Conservation (phyloP, 306 rosid species). For the Gillenia trifoliata region DNA sequence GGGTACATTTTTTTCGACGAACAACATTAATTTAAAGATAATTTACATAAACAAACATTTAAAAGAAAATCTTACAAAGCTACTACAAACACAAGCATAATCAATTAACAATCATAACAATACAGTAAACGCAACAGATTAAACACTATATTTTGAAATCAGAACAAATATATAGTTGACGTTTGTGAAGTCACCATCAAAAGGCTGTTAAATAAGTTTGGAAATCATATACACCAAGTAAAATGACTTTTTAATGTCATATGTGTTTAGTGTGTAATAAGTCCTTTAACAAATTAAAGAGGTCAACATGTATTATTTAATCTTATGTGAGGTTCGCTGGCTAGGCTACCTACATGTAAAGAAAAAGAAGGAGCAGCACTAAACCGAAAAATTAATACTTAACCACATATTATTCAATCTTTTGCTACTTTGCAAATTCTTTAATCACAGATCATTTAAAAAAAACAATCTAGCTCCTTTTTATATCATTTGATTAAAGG, state of each 20-base stretch:
- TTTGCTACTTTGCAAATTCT: neutral
- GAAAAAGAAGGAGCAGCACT: neutral
- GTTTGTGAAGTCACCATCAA: constrained; percentile 9
- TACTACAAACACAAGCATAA: neutral
- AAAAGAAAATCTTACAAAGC: too few relatives aligned
- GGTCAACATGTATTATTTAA: neutral
- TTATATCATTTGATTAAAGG: neutral
- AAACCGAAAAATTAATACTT: neutral
- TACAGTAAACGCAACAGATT: neutral
- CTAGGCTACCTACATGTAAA: neutral
- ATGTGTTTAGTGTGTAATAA: neutral
- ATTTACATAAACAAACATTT: too few relatives aligned
- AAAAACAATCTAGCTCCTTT: neutral
- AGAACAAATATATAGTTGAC: constrained; percentile 25
- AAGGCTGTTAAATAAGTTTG: neutral
- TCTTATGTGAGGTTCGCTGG: neutral
- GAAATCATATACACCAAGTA: constrained; percentile 9
- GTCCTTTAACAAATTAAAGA: neutral
- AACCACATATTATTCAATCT: neutral
- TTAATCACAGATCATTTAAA: neutral
- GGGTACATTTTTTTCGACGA: too few relatives aligned
- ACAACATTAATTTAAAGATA: neutral
- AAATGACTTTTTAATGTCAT: neutral
- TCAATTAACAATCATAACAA: neutral
- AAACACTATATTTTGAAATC: neutral